These are phyloP conservation scores for Gaultheria prostrata DNA, from an alignment of 148 eudicot species.

Conservation along the genomic window DNA sequence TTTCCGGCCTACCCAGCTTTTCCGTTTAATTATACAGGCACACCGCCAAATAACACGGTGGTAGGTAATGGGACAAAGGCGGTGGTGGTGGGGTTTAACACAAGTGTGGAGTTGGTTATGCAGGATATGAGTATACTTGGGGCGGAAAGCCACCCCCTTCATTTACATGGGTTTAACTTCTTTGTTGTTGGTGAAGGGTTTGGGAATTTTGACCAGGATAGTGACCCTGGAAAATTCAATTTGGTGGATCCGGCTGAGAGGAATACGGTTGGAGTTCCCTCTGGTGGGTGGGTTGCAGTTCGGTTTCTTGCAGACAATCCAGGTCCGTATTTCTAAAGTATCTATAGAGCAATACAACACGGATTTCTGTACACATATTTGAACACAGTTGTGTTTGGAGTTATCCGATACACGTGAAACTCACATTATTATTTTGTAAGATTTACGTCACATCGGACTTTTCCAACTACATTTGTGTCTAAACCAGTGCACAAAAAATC, in stretches of 20 bases:
- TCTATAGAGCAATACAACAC: neutral
- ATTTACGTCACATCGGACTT: too few species aligned
- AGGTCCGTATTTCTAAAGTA: neutral
- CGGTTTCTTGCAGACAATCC: constrained; percentile 17
- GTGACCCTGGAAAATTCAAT: neutral
- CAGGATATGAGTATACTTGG: constrained; percentile 14
- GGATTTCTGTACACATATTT: neutral
- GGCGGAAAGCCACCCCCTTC: constrained; percentile 14
- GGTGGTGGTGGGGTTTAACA: constrained; percentile 12
- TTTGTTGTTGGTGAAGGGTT: constrained; percentile 15
- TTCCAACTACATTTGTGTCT: too few species aligned
- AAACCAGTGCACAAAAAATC: too few species aligned
- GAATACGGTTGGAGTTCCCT: constrained; percentile 6
- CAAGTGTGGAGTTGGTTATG: constrained; percentile 20
- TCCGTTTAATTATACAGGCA: constrained; percentile 17
- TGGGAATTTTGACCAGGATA: neutral
- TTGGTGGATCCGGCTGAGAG: constrained; percentile 16
- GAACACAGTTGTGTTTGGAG: too few species aligned
- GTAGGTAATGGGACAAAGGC: constrained; percentile 14
- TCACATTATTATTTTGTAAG: too few species aligned
- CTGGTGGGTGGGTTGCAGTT: constrained; percentile 17
- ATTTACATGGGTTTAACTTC: constrained; percentile 7
- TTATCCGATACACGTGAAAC: too few species aligned
- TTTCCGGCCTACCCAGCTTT: constrained; percentile 7
- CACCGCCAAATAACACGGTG: neutral